phyloP scores from a whole-genome alignment of 2,329 filamentous ascomycete species.

The Botryotinia calthae region DNA sequence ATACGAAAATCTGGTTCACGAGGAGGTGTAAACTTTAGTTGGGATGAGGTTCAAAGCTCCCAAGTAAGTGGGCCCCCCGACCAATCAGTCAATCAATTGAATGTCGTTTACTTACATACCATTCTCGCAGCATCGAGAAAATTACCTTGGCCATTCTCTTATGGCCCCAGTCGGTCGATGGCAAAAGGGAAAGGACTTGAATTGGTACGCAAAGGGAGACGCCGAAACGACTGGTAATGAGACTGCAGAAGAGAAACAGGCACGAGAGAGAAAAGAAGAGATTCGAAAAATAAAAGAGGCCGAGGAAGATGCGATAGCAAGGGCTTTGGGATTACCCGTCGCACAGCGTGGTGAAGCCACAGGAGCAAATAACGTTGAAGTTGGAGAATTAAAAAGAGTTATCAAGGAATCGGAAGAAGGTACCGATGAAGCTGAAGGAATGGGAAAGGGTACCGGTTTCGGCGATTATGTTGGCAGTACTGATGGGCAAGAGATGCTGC shows the following conservation, averaged over 20 bases:
- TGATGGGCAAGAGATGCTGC: constrained; percentile 23
- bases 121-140: constrained; percentile 70
- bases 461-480: constrained; percentile 37
- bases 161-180: constrained; percentile 74
- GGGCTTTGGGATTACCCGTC: constrained; percentile 75
- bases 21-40: constrained; percentile 93
- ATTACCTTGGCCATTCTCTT: constrained; percentile 70
- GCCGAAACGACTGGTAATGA: constrained; percentile 52
- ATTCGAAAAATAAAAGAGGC: constrained; percentile 81
- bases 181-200: constrained; percentile 63
- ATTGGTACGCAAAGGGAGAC: constrained; percentile 61
- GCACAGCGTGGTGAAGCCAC: constrained; percentile 53
- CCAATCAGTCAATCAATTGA: background rate
- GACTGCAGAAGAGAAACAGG: constrained; percentile 57
- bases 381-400: constrained; percentile 56
- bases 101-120: background rate
- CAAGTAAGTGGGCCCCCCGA: constrained; percentile 35
- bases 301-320: constrained; percentile 86
- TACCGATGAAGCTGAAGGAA: constrained; percentile 39
- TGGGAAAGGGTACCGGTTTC: constrained; percentile 36
- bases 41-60: constrained; percentile 91
- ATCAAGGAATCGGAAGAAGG: constrained; percentile 47
- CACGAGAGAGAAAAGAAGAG: constrained; percentile 69
- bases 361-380: constrained; percentile 67
- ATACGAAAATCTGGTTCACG: constrained; percentile 89